Percentiles rank a stretch among this genome's conserved stretches.
Evolutionary conservation across 2,329 filamentous ascomycete species (phyloP).

Genomic region (Fusarium duplospermum): DNA sequence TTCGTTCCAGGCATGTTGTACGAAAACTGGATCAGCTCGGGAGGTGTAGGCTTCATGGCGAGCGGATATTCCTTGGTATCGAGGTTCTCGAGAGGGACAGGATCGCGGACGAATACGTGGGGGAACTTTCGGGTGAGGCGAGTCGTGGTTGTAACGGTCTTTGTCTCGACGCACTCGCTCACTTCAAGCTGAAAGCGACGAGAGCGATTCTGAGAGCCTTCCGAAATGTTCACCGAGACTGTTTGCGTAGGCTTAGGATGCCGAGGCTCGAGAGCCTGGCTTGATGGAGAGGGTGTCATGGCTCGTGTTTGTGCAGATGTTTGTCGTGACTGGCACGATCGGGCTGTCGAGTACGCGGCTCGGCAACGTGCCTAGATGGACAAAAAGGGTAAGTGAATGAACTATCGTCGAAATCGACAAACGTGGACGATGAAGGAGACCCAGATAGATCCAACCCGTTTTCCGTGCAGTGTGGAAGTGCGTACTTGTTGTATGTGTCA

Average conservation of each 20-base stretch:
- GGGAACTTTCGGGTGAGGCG: conserved; percentile 88
- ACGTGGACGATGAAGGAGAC: neutral
- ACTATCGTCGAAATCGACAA: neutral
- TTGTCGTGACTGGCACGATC: conserved; percentile 24
- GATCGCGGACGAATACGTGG: conserved; percentile 81
- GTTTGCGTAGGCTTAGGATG: conserved; percentile 52
- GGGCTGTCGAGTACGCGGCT: neutral
- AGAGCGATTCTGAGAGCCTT: conserved; percentile 51
- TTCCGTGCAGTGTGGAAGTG: neutral
- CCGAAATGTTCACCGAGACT: conserved; percentile 61
- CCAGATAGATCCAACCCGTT: neutral
- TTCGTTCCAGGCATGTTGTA: conserved; percentile 68
- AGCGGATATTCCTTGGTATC: conserved; percentile 93
- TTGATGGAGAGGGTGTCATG: conserved; percentile 54
- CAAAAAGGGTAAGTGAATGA: neutral
- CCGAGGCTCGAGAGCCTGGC: conserved; percentile 53
- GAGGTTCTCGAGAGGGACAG: conserved; percentile 75
- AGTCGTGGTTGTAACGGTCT: conserved; percentile 88
- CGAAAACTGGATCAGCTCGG: conserved; percentile 79
- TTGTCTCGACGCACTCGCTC: conserved; percentile 74
- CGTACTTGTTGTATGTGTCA: conserved; percentile 2
- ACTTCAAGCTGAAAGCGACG: conserved; percentile 66
- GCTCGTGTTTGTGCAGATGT: conserved; percentile 29
- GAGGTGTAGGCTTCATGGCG: conserved; percentile 83
- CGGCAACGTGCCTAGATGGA: neutral